Base-by-base conservation (phyloP, 148 eudicot species). In the Amaranthus hypochondriacus region DNA sequence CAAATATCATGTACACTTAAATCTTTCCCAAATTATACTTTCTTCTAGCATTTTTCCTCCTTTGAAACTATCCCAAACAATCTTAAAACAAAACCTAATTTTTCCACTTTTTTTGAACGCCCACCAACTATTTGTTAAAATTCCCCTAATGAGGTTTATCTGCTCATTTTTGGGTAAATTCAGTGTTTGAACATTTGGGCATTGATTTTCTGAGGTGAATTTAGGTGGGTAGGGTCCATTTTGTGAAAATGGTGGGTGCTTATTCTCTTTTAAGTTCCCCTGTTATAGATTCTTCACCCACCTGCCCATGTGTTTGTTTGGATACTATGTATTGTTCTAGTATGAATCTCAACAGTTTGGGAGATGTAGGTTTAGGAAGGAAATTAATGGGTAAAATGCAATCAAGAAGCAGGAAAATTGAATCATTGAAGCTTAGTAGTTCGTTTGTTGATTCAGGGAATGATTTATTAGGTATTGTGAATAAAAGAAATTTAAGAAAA, bases 261-360 rank as follows among this genome's bases (percentile, higher is more conserved):
- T 79, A 88, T 11, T 83, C 87, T 79, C 81, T 89, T 4, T 84
- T 88, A 76, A 84, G 91, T 82, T 90, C 92, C 69, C 75, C 87
- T 46, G 82, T 90, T 68, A 84, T 87, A n/a, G 98, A 91, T 74
- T 82, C 89, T 3, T 53, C 86, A 7, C 87, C 84, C 71, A 70
- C 88, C 70, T 68, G 87, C 64, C 89, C 96, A 28, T 87, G 90
- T 77, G 67, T 87, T 84, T 87, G 93, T 73, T 69, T 90, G 78
- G 96, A 89, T 66, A 81, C 83, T 46, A 42, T 83, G 81, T 74
- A 78, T 73, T 86, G 89, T 6, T 73, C 81, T n/a, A 68, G 13
- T 78, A 54, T 85, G 86, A 80, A 65, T 78, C 79, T 73, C 42
- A 86, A 84, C 75, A 71, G 71, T 12, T 53, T 72, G 15, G 39